Conservation (phyloP, 2,329 filamentous ascomycete species). For the Stachybotrys echinatus region DNA sequence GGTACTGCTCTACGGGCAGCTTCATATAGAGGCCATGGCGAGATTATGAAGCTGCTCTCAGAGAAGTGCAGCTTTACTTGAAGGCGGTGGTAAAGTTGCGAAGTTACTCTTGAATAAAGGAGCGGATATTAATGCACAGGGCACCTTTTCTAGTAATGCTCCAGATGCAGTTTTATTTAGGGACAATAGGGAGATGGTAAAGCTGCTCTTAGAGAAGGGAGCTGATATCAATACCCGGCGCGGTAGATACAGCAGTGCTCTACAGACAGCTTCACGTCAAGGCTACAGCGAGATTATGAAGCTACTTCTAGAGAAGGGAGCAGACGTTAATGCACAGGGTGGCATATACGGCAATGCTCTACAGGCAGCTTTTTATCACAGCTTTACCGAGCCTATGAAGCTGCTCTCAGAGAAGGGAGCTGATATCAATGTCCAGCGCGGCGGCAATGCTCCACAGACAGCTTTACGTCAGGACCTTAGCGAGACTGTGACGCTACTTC, state of each 20-base stretch:
- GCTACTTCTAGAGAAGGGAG: constrained; percentile 2
- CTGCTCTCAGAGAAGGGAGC: not conserved
- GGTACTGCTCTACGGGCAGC: constrained; percentile 6
- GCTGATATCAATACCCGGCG: not conserved
- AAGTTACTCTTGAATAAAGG: not conserved
- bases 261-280: constrained; percentile 6
- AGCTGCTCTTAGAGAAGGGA: not conserved
- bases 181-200: too few relatives aligned
- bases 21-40: constrained; percentile 4
- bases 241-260: not conserved
- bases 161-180: too few relatives aligned
- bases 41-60: constrained; percentile 5
- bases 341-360: constrained; percentile 10
- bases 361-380: too few relatives aligned
- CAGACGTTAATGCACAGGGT: constrained; percentile 6
- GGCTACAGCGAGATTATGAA: constrained; percentile 5
- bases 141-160: constrained; percentile 1
- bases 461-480: constrained; percentile 5
- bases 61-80: too few relatives aligned
- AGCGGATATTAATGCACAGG: not conserved
- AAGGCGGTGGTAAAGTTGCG: too few relatives aligned
- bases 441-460: constrained; percentile 4
- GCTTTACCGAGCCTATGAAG: too few relatives aligned
- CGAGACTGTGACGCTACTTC: constrained; percentile 5
- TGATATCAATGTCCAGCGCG: not conserved